Percentiles rank a stretch among this genome's conserved stretches.
Evolutionary conservation across 805 yeast genomes (phyloP).

Genomic region (Candida montana): DNA sequence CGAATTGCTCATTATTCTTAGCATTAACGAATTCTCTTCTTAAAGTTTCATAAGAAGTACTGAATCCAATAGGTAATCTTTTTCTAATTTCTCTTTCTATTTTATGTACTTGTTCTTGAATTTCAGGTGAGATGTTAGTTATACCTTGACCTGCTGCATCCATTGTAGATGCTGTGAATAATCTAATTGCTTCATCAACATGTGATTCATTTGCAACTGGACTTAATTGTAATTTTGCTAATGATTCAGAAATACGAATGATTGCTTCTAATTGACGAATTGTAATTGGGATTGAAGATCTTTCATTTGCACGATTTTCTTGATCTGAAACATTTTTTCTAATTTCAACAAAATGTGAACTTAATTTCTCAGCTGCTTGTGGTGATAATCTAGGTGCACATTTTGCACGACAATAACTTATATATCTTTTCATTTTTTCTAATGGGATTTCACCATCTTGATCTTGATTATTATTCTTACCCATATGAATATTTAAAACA

Average conservation of each 20-base stretch:
- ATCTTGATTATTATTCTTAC: constrained; percentile 54
- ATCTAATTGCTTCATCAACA: constrained; percentile 91
- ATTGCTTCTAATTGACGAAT: constrained; percentile 97
- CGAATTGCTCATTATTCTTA: constrained; percentile 56
- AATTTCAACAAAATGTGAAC: constrained; percentile 89
- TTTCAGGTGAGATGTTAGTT: constrained; percentile 46
- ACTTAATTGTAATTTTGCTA: constrained; percentile 79
- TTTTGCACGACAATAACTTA: constrained; percentile 81
- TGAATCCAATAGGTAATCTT: constrained; percentile 94
- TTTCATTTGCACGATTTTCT: constrained; percentile 76
- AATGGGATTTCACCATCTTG: constrained; percentile 76
- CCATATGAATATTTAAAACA: constrained; percentile 92
- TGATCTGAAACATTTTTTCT: constrained; percentile 75
- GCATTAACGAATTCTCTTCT: constrained; percentile 75
- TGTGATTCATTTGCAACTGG: constrained; percentile 85
- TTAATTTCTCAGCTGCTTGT: constrained; percentile 84
- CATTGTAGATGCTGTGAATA: constrained; percentile 96
- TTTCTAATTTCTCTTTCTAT: constrained; percentile 84
- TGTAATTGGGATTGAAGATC: constrained; percentile 95
- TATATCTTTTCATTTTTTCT: constrained; percentile 85
- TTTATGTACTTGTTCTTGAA: constrained; percentile 64
- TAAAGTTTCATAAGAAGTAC: constrained; percentile 80
- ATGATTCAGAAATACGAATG: constrained; percentile 88
- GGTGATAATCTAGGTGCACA: constrained; percentile 91
- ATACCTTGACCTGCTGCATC: constrained; percentile 69